Evolutionary conservation across 176 grass and related monocot genomes (phyloP).

Genomic region (Chrysopogon serrulatus): DNA sequence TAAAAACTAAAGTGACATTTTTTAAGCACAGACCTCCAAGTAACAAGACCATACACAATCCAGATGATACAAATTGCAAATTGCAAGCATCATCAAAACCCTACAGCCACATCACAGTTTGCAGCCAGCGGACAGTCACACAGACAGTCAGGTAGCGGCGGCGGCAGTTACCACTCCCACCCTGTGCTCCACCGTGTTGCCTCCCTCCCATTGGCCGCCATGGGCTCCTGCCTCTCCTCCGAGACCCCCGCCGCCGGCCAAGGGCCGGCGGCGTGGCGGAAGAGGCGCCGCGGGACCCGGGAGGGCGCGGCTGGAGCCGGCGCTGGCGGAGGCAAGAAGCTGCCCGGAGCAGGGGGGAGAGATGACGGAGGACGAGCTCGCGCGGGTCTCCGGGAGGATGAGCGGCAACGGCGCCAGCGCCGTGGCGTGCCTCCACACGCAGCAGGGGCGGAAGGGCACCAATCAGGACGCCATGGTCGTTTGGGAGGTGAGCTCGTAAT

Average conservation of each 20-base stretch:
- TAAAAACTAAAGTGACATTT: neutral
- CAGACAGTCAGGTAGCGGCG: neutral
- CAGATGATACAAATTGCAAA: constrained; percentile 19
- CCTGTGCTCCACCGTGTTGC: constrained; percentile 39
- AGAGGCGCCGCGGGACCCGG: constrained; percentile 26
- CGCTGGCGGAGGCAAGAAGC: constrained; percentile 11
- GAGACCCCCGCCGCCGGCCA: constrained; percentile 20
- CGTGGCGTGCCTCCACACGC: constrained; percentile 76
- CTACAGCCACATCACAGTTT: constrained; percentile 28
- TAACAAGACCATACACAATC: constrained; percentile 35
- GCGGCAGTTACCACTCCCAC: constrained; percentile 19
- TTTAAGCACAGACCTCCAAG: constrained; percentile 30
- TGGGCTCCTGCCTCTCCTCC: constrained; percentile 83
- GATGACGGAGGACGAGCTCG: constrained; percentile 65
- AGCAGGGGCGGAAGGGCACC: constrained; percentile 96
- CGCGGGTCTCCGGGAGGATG: constrained; percentile 62
- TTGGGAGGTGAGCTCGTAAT: constrained; percentile 62
- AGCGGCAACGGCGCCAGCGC: constrained; percentile 59
- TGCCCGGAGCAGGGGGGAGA: constrained; percentile 21
- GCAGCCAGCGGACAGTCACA: neutral
- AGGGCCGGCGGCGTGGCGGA: constrained; percentile 35
- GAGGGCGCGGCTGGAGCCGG: neutral
- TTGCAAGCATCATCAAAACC: constrained; percentile 33
- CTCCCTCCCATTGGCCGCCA: constrained; percentile 44
- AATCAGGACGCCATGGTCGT: constrained; percentile 99